Percentiles rank a stretch among this genome's conserved stretches.
phyloP scores from a whole-genome alignment of 2,329 filamentous ascomycete species.

The Calonectria honghensis region DNA sequence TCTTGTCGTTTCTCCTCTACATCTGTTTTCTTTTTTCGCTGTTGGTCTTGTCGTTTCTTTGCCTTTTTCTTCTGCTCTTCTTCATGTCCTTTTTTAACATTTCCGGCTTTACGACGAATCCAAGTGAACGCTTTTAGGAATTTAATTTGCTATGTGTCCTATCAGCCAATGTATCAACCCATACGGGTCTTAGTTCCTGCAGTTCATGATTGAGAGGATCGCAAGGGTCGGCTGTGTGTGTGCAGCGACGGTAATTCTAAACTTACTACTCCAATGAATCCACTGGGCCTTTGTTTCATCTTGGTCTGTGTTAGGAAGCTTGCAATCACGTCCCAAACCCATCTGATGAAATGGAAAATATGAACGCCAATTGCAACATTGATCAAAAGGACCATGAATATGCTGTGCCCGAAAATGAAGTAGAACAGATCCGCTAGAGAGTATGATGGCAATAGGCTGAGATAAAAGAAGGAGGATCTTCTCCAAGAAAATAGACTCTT shows the following conservation, averaged over 20 bases:
- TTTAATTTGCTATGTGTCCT: not conserved
- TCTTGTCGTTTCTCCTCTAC: too few species aligned
- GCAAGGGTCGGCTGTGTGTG: too few species aligned
- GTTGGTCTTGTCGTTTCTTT: too few species aligned
- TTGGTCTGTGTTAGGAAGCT: not conserved
- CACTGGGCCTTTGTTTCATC: not conserved
- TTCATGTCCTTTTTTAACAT: not conserved
- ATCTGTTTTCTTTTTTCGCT: too few species aligned
- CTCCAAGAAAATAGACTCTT: slow-evolving; percentile 12
- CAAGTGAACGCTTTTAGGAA: not conserved
- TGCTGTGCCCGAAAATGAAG: not conserved
- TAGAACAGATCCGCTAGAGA: not conserved
- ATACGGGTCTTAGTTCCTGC: too few species aligned
- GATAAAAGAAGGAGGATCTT: not conserved
- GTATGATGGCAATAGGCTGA: not conserved
- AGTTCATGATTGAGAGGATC: too few species aligned
- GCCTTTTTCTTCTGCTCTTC: not conserved
- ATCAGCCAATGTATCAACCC: not conserved
- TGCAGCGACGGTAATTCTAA: not conserved
- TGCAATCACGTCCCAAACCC: not conserved
- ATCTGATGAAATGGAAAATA: not conserved
- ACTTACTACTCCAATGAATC: not conserved
- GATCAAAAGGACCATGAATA: not conserved
- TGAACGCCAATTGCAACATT: not conserved
- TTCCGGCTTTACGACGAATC: not conserved